These are phyloP conservation scores for Geosmithia flava DNA, from an alignment of 2,329 filamentous ascomycete species.

Conservation along the genomic window DNA sequence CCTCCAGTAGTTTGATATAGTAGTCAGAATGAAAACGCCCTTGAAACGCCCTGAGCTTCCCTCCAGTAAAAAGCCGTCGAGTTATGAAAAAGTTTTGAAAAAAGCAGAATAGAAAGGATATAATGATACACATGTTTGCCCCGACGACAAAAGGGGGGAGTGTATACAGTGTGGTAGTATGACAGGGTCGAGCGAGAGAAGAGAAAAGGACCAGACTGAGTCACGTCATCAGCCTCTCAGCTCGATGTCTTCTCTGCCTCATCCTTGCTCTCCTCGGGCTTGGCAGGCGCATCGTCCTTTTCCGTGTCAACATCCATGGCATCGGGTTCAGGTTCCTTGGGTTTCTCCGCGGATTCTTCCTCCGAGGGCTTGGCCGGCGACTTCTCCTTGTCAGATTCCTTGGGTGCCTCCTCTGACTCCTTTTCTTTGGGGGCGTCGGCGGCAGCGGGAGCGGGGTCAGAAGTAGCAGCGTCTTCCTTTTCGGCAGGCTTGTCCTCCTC, in stretches of 20 bases:
- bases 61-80: too few species aligned
- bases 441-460: neutral
- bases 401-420: conserved; percentile 7
- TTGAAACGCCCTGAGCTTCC: too few species aligned
- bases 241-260: neutral
- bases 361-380: conserved; percentile 7
- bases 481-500: conserved; percentile 11
- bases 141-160: too few species aligned
- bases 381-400: conserved; percentile 4
- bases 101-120: too few species aligned
- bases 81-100: too few species aligned
- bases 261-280: conserved; percentile 3
- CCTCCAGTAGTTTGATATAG: too few species aligned
- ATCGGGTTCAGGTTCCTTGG: conserved; percentile 1
- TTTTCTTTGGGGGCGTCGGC: conserved; percentile 2
- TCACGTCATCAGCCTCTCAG: neutral
- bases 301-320: conserved; percentile 6
- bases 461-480: neutral
- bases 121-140: too few species aligned
- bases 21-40: too few species aligned
- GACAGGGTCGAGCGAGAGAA: neutral
- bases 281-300: conserved; percentile 2
- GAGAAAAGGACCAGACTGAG: too few species aligned
- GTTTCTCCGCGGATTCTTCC: conserved; percentile 6
- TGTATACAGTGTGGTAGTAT: neutral